Conservation (phyloP, 139 green algal genomes). For the Spirogloea muscicola region DNA sequence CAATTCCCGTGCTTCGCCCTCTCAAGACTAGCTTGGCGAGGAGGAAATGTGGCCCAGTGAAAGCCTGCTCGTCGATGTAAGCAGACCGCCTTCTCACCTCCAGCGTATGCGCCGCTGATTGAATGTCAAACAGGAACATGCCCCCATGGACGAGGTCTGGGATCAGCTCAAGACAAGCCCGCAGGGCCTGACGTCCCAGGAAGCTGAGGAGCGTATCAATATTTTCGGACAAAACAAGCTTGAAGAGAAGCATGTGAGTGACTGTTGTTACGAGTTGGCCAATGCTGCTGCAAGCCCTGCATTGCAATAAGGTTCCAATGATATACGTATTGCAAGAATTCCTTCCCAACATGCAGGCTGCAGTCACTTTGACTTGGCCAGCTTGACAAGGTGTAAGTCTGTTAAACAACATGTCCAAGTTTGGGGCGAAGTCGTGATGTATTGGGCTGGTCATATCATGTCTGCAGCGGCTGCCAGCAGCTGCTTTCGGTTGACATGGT, state of each 20-base stretch:
- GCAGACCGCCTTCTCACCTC: too few species aligned
- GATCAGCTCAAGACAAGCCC: neutral
- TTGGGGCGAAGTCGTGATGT: neutral
- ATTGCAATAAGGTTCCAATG: too few species aligned
- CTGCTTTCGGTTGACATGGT: neutral
- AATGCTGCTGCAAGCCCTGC: too few species aligned
- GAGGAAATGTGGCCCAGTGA: too few species aligned
- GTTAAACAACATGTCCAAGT: neutral
- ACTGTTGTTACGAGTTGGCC: too few species aligned
- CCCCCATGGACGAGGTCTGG: constrained; percentile 6
- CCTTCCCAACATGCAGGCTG: too few species aligned
- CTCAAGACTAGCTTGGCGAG: too few species aligned
- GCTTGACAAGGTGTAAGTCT: too few species aligned
- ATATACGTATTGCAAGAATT: neutral
- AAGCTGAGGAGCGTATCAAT: neutral
- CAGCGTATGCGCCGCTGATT: too few species aligned
- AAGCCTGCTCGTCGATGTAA: too few species aligned
- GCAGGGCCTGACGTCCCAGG: neutral
- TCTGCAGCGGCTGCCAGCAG: neutral
- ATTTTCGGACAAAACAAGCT: constrained; percentile 5
- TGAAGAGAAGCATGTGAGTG: constrained; percentile 18
- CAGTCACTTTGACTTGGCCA: too few species aligned
- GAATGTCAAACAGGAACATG: neutral
- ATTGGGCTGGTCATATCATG: neutral
- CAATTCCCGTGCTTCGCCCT: too few species aligned